Evolutionary conservation across 1,284 basidiomycete genomes (phyloP), one percentile per base, ranked within the genome.

Genomic region (Lignosus rhinocerotis): DNA sequence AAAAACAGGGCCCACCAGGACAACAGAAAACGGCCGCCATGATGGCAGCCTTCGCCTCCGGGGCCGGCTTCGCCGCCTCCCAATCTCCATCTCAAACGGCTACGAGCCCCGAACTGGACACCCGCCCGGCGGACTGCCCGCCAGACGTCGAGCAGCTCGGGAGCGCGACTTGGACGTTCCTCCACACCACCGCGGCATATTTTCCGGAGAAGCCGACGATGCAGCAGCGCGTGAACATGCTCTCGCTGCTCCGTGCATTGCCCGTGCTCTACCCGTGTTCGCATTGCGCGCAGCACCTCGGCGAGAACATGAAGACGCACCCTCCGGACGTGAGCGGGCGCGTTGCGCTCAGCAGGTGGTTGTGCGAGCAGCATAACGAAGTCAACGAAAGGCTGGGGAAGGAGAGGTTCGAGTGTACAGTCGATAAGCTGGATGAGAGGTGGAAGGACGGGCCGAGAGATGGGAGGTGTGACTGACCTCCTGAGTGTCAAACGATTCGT

Each of bases 91-190:
- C 78, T 12, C 67, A 76, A 14, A 33, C 46, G 10, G 8, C 42
- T 3, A 1, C 51, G 36, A 8, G 52, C 16, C 61, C 66, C 17
- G 68, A 65, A 14, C 76, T 80, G 33, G 55, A 56, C n/a, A 69
- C 69, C n/a, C 80, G 78, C 46, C 83, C 85, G 2, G 76, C 77
- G 25, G 78, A 91, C 61, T 97, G 95, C 69, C 95, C 95, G 11
- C 86, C 93, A 0, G 94, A 97, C 72, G 87, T 89, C 45, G 92
- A 94, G 67, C 80, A 85, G 56, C 86, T 98, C 42, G 95, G 95
- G 6, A 85, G 87, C 51, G 89, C 95, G 49, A 96, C 95, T 3
- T 98, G 95, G 95, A 91, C 94, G 17, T 97, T 98, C 82, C 80
- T 98, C 38, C 95, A 98, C 72, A 89, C 94, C 1, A 90, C 94